Conservation (phyloP, 176 grass and related monocot species). For the Ampelocalamus luodianensis region DNA sequence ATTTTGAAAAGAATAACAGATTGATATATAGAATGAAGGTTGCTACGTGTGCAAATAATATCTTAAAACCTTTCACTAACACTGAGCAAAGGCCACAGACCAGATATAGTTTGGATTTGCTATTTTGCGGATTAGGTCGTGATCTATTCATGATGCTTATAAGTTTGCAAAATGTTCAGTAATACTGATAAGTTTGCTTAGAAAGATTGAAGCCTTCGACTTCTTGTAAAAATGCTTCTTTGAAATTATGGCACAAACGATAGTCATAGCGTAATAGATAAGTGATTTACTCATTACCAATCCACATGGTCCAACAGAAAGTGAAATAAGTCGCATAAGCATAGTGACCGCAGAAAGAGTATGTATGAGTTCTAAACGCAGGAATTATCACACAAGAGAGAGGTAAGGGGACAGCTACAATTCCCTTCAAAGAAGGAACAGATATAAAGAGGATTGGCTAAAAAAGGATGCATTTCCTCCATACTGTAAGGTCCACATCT, state of each 20-base stretch:
- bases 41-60: background rate
- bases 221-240: background rate
- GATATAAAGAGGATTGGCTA: conserved; percentile 20
- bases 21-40: background rate
- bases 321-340: conserved; percentile 5
- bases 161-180: background rate
- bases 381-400: background rate
- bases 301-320: background rate
- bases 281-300: background rate
- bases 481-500: conserved; percentile 15
- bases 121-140: background rate
- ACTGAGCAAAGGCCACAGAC: background rate
- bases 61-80: background rate
- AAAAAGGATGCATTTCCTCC: conserved; percentile 31
- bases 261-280: conserved; percentile 2
- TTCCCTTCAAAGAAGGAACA: background rate
- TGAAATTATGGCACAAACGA: conserved; percentile 16
- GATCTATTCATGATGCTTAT: background rate
- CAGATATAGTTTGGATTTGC: conserved; percentile 2
- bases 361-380: conserved; percentile 21
- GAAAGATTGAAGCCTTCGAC: background rate
- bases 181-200: background rate
- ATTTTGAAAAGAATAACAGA: conserved; percentile 12
- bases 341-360: background rate
- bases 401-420: conserved; percentile 7